phyloP scores from a whole-genome alignment of 768 basidiomycete genomes.

The Solioccasus polychromus region DNA sequence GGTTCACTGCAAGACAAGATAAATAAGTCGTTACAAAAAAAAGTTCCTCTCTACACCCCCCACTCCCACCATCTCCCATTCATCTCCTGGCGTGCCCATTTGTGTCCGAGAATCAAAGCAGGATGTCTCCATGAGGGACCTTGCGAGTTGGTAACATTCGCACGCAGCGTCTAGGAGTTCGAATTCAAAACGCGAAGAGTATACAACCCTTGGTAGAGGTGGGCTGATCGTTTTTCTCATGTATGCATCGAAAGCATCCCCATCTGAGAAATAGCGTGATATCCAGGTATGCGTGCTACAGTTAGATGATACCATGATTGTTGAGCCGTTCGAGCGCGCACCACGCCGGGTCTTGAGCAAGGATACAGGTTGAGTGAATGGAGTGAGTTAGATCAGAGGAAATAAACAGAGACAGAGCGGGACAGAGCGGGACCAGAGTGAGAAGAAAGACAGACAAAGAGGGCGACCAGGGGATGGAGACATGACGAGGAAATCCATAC shows the following conservation, averaged over 20 bases:
- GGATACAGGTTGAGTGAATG: constrained; percentile 2
- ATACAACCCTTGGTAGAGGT: not conserved
- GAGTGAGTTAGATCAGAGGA: constrained; percentile 9
- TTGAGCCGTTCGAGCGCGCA: not conserved
- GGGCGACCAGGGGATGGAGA: constrained; percentile 9
- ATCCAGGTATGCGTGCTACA: constrained; percentile 5
- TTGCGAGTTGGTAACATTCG: not conserved
- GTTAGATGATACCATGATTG: constrained; percentile 6
- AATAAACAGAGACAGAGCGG: constrained; percentile 10
- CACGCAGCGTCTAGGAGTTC: not conserved
- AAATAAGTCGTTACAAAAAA: constrained; percentile 20
- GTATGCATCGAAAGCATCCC: not conserved
- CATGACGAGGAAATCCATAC: constrained; percentile 12
- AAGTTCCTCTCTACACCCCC: not conserved
- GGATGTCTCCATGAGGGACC: not conserved
- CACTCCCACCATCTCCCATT: not conserved
- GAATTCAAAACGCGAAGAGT: not conserved
- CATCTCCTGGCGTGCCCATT: constrained; percentile 5
- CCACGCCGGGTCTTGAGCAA: constrained; percentile 5
- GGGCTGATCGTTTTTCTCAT: not conserved
- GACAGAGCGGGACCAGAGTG: constrained; percentile 5
- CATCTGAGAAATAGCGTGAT: not conserved
- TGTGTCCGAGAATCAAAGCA: not conserved
- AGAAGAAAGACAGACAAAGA: constrained; percentile 13
- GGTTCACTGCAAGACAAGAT: constrained; percentile 2